Base-by-base conservation (phyloP, 129 eudicot genomes). In the Tagetes erecta region DNA sequence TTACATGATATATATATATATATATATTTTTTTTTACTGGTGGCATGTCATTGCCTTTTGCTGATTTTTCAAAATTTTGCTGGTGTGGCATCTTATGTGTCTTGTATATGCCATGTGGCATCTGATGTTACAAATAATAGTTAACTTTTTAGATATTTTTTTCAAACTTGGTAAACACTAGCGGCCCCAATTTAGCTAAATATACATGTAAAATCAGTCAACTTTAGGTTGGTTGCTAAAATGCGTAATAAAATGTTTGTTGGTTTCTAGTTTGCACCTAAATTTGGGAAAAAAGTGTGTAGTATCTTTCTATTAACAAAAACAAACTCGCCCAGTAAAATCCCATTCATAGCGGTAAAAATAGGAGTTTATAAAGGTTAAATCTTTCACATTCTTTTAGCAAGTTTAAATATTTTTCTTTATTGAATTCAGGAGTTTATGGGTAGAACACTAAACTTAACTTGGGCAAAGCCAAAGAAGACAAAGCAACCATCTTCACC, bases 381-480 rank as follows among this genome's bases (percentile, higher is more conserved):
- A 12, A 39, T 39, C 30, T 77, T 45, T n/a, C 31, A 7, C 55
- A 55, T 47, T 55, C 50, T 36, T 36, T 45, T 55, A 76, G 37
- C 49, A 58, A 58, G 39, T 9, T 46, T 1, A 9, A 71, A 41
- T 39, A 37, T 78, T 71, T 70, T 9, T 34, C n/a, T 58, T 58
- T 8, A 37, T 51, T 64, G 41, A 55, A 70, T 72, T 5, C 63
- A 90, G 97, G 98, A 94, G 74, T 88, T 67, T 66, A 89, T 88
- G 85, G 98, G 96, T 65, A 80, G 98, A 76, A 62, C 85, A 27
- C 68, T 94, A 77, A 90, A 81, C 81, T 79, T 94, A n/a, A 76
- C 81, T 9, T 94, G 96, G 92, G 97, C 98, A 33, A 88, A 71
- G 69, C 93, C 89, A 46, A 82, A 79, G 76, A 90, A 83, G 77